phyloP scores from a whole-genome alignment of 192 early-diverging fungal species.

The Coemansia sp. region DNA sequence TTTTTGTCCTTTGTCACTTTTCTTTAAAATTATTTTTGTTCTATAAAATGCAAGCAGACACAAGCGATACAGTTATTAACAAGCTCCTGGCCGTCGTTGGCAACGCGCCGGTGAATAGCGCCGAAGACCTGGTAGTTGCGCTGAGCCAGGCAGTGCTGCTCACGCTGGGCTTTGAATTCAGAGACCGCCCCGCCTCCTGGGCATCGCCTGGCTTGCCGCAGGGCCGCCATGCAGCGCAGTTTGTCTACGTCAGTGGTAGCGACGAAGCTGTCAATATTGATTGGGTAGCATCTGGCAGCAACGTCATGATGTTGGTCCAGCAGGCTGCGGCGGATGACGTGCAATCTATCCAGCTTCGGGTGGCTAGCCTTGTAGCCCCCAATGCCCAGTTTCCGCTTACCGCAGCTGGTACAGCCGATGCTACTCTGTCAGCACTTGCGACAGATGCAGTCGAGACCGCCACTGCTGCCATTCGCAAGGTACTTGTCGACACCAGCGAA shows the following conservation, averaged over 20 bases:
- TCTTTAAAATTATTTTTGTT: too few species aligned
- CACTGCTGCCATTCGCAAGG: slow-evolving; percentile 24
- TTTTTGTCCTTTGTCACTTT: too few species aligned
- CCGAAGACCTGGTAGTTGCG: slow-evolving; percentile 36
- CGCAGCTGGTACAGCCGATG: not conserved
- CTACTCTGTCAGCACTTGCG: slow-evolving; percentile 7
- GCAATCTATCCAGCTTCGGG: slow-evolving; percentile 15
- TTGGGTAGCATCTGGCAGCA: slow-evolving; percentile 24
- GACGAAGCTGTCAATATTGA: slow-evolving; percentile 14
- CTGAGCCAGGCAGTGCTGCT: slow-evolving; percentile 34
- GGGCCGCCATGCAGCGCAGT: slow-evolving; percentile 8
- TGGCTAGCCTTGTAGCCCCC: slow-evolving; percentile 4
- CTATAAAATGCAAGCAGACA: slow-evolving; percentile 4
- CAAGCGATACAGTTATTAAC: slow-evolving; percentile 1
- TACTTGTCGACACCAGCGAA: slow-evolving; percentile 10
- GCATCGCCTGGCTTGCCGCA: slow-evolving; percentile 28
- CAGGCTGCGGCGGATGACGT: not conserved
- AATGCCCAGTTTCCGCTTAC: slow-evolving; percentile 21
- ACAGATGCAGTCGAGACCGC: slow-evolving; percentile 16
- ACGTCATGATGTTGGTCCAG: slow-evolving; percentile 28
- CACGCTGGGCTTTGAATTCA: slow-evolving; percentile 17
- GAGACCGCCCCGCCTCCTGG: slow-evolving; percentile 13
- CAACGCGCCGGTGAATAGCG: slow-evolving; percentile 11
- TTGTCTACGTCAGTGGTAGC: slow-evolving; percentile 8
- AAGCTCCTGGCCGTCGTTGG: slow-evolving; percentile 20